These are phyloP conservation scores for Sonneratia alba DNA, from an alignment of 345 rosid genomes.

Conservation along the genomic window DNA sequence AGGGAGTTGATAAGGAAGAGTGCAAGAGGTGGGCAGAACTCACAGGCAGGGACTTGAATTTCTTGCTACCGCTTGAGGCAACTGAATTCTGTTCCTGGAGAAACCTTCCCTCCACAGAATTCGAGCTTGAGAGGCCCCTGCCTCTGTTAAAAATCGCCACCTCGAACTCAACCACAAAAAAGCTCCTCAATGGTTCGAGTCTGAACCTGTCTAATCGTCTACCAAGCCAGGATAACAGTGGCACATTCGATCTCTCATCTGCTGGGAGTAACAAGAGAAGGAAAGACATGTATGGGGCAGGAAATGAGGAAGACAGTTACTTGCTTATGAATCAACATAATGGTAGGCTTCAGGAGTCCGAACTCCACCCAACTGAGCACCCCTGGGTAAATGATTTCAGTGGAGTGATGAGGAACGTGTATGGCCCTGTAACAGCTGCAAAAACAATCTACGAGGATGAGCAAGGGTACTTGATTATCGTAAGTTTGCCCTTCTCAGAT, in stretches of 20 bases:
- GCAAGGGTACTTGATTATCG: conserved; percentile 33
- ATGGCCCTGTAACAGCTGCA: conserved; percentile 50
- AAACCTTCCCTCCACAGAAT: conserved; percentile 39
- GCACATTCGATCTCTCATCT: conserved; percentile 26
- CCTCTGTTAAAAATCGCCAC: conserved; percentile 20
- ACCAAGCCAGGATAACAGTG: conserved; percentile 27
- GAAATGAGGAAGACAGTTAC: conserved; percentile 23
- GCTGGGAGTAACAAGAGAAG: conserved; percentile 29
- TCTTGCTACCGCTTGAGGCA: conserved; percentile 36
- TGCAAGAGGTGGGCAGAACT: conserved; percentile 48
- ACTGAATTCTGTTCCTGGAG: conserved; percentile 50
- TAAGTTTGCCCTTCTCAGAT: conserved; percentile 50
- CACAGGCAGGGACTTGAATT: conserved; percentile 43
- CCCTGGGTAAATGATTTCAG: conserved; percentile 42
- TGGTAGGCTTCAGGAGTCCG: conserved; percentile 25
- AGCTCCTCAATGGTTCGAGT: conserved; percentile 35
- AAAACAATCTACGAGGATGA: conserved; percentile 54
- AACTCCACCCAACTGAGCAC: conserved; percentile 28
- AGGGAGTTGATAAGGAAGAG: conserved; percentile 39
- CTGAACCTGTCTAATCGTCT: conserved; percentile 35
- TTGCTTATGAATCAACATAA: conserved; percentile 19
- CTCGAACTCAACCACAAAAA: conserved; percentile 17
- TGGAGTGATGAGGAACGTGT: conserved; percentile 48
- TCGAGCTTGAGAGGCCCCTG: conserved; percentile 40
- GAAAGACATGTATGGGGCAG: conserved; percentile 28